phyloP scores from a whole-genome alignment of 768 basidiomycete species.

The Phylloporus sp. region DNA sequence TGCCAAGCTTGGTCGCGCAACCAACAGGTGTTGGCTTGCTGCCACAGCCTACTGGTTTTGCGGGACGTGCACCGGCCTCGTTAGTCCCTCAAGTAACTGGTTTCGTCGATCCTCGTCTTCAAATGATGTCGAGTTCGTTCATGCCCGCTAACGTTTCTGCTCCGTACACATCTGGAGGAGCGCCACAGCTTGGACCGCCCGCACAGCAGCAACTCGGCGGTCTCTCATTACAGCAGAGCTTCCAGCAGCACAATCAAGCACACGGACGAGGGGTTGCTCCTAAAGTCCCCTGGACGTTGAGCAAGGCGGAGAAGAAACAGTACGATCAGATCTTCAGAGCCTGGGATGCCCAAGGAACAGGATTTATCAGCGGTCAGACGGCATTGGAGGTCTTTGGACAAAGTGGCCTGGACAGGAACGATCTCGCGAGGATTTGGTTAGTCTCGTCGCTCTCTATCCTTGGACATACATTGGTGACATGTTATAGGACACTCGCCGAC shows the following conservation, averaged over 20 bases:
- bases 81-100: constrained; percentile 77
- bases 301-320: constrained; percentile 89
- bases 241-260: constrained; percentile 82
- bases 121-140: constrained; percentile 89
- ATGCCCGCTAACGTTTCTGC: constrained; percentile 72
- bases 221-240: constrained; percentile 72
- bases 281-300: constrained; percentile 81
- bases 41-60: constrained; percentile 44
- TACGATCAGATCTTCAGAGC: constrained; percentile 95
- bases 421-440: constrained; percentile 91
- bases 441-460: constrained; percentile 23
- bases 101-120: constrained; percentile 75
- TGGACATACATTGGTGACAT: not conserved
- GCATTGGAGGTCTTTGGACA: constrained; percentile 93
- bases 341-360: constrained; percentile 82
- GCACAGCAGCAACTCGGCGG: constrained; percentile 53
- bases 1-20: constrained; percentile 13
- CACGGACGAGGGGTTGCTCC: constrained; percentile 62
- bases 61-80: constrained; percentile 37
- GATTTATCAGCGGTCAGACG: constrained; percentile 81
- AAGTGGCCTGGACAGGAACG: constrained; percentile 84
- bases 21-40: constrained; percentile 25
- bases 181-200: constrained; percentile 57
- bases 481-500: constrained; percentile 82
- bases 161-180: constrained; percentile 55